Base-by-base conservation (phyloP, 495 filamentous ascomycete genomes). In the Xylaria nigripes region DNA sequence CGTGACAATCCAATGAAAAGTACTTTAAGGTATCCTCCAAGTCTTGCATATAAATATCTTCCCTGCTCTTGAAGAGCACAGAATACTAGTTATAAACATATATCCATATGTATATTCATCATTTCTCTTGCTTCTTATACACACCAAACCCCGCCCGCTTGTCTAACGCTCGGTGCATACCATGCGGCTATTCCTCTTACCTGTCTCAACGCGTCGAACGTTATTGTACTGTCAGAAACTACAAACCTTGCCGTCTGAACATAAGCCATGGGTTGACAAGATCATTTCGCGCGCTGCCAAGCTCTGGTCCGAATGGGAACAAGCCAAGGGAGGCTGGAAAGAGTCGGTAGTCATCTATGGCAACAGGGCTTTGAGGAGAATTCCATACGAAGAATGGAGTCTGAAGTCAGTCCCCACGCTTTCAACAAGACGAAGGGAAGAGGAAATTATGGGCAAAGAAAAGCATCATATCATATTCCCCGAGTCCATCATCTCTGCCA, bases 381-480 rank as follows among this genome's bases (percentile, higher is more conserved):
- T 99, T 60, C 89, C 92, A 1, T 96, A 86, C 67, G 88, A 96
- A 71, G 93, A 99, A 86, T 99, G 93, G 81, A 92, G 89, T 0
- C 73, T 98, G 45, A 97, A 97, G 71, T 92, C 89, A 49, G 86
- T 98, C 34, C 93, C 93, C 3, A 87, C 93, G 29, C 72, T 95
- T 50, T 90, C 81, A 23, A 74, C 81, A 32, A 80, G 83, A 51
- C 76, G 81, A 45, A 76, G 76, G 57, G 72, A 80, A 42, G 78
- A 84, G 50, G 81, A 86, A 61, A 61, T 82, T 15, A 68, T 85
- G 48, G 85, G 80, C 29, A 79, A 79, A 21, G 77, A 80, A 44
- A 84, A 79, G 59, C 80, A 94, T 27, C 81, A 90, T 56, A 81
- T 97, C 10, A 68, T 88, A 15, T 97, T 85, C 66, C 93, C 93